Base-by-base conservation (phyloP, 164 flowering plant species). In the Macadamia tetraphylla region DNA sequence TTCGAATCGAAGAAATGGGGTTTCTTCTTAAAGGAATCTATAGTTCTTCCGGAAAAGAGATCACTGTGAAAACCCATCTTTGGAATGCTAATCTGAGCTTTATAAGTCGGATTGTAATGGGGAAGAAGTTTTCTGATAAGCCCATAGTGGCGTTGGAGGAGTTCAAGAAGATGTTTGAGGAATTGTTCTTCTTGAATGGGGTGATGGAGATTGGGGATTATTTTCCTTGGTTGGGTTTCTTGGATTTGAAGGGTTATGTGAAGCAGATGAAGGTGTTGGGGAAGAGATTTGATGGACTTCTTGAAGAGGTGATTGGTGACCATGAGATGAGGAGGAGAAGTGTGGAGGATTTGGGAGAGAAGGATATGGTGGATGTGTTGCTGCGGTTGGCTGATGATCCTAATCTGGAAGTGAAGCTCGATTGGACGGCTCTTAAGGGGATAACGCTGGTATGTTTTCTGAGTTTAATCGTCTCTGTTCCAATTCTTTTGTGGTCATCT, bases 291-390 rank as follows among this genome's bases (percentile, higher is more conserved):
- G 85, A 86, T 56, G 32, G 73, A 78, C 84, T 86, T 53, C 62
- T 81, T 35, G 87, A 84, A 64, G 81, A 80, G 62, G 86, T 82
- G 40, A 18, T 86, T 60, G 76, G 80, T 31, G 85, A 84, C 14
- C 84, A 81, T 29, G 67, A 71, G 0, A 80, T 10, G 1, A 81
- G 77, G 73, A 67, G 85, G 52, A 67, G 29, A 40, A 76, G 67
- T 29, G 73, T 40, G n/a, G 18, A 70, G 64, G 77, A 72, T 61
- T 80, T 62, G 40, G 80, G 64, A 6, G 81, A 87, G 0, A 74
- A 72, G 65, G 85, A 83, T 35, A 81, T 86, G 83, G 86, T 86
- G 14, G 90, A 87, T 76, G 81, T 87, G 64, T 67, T 87, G 35
- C 40, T 85, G 71, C 80, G 81, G 61, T 72, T 82, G 3, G 84